phyloP scores from a whole-genome alignment of 495 filamentous ascomycete genomes.

The Acidiella bohemica region DNA sequence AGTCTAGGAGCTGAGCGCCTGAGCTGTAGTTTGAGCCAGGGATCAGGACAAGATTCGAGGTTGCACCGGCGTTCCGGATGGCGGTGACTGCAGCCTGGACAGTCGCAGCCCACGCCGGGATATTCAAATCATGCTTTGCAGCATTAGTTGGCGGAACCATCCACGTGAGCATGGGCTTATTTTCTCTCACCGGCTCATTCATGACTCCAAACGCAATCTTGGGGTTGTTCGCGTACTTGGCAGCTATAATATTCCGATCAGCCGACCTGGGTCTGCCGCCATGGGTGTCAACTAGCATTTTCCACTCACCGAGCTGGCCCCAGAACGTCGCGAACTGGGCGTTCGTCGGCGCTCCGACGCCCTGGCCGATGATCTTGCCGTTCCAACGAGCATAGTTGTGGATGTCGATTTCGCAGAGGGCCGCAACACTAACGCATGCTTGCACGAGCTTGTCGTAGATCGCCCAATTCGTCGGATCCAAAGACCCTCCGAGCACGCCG shows the following conservation, averaged over 20 bases:
- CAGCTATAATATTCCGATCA: too few species aligned
- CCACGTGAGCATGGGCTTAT: too few species aligned
- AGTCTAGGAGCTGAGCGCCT: slow-evolving; percentile 32
- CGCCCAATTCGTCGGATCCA: slow-evolving; percentile 35
- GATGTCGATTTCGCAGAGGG: slow-evolving; percentile 43
- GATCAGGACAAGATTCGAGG: slow-evolving; percentile 37
- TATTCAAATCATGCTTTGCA: slow-evolving; percentile 32
- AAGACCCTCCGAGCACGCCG: slow-evolving; percentile 33
- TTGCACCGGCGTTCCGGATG: slow-evolving; percentile 44
- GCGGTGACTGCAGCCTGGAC: slow-evolving; percentile 44
- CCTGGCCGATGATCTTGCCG: slow-evolving; percentile 43
- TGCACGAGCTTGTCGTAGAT: slow-evolving; percentile 45
- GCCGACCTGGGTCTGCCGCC: too few species aligned
- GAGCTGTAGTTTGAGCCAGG: slow-evolving; percentile 37
- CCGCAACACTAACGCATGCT: slow-evolving; percentile 42
- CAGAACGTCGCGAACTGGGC: slow-evolving; percentile 43
- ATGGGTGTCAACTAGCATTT: too few species aligned
- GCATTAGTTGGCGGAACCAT: too few species aligned
- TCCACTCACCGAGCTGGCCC: slow-evolving; percentile 40
- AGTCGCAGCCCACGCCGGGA: slow-evolving; percentile 37
- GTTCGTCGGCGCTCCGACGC: slow-evolving; percentile 39
- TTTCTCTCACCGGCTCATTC: slow-evolving; percentile 43
- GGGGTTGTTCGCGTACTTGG: slow-evolving; percentile 35
- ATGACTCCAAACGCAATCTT: slow-evolving; percentile 46
- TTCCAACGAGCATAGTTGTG: slow-evolving; percentile 51